These are phyloP conservation scores for Ramaria sp. DNA, from an alignment of 768 basidiomycete genomes.

Conservation along the genomic window DNA sequence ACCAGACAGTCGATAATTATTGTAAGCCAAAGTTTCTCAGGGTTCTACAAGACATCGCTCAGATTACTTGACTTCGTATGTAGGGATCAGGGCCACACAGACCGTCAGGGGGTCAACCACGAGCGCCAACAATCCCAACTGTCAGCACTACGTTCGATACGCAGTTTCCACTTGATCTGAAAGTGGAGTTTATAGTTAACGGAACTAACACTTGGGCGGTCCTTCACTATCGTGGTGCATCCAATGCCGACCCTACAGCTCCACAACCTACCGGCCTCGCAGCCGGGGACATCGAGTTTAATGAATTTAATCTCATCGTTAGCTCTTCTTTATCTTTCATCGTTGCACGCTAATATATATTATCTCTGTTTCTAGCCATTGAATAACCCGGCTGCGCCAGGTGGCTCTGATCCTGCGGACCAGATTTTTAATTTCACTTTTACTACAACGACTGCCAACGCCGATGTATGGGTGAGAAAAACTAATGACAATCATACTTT, in stretches of 20 bases:
- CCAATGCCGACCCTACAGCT: conserved; percentile 27
- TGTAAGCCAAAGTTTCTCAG: conserved; percentile 12
- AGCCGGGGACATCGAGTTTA: conserved; percentile 16
- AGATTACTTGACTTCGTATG: not conserved
- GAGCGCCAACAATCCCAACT: not conserved
- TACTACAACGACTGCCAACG: not conserved
- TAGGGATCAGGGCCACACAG: conserved; percentile 11
- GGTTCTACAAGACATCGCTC: not conserved
- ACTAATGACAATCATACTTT: not conserved
- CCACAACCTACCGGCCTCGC: conserved; percentile 14
- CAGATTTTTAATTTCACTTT: conserved; percentile 7
- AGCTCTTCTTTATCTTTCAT: conserved; percentile 18
- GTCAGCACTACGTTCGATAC: not conserved
- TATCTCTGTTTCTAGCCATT: conserved; percentile 10
- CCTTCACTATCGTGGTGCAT: conserved; percentile 35
- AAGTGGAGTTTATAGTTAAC: conserved; percentile 24
- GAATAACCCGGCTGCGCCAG: conserved; percentile 10
- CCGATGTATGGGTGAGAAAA: conserved; percentile 5
- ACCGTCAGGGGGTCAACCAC: not conserved
- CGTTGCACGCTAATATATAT: conserved; percentile 13
- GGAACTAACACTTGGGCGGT: conserved; percentile 29
- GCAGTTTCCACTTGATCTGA: not conserved
- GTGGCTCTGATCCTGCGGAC: not conserved
- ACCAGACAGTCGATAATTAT: conserved; percentile 14
- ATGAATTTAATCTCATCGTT: conserved; percentile 21